A percentile compares a stretch with the other conserved stretches of the same genome.
These are phyloP conservation scores for Stylonectria norvegica DNA, from an alignment of 2,329 filamentous ascomycete genomes.

Conservation along the genomic window DNA sequence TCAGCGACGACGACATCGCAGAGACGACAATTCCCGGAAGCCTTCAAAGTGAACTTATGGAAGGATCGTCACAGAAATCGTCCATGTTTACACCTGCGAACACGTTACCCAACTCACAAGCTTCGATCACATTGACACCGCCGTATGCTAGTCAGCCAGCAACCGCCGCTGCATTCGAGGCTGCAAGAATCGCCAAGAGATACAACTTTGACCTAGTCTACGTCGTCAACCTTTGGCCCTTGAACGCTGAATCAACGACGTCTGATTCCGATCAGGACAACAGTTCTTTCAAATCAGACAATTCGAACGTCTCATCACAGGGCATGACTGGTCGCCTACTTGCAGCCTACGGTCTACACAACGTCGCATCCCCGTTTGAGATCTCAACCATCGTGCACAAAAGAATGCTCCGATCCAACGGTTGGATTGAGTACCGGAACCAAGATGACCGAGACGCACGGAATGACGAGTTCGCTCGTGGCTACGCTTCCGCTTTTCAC, in stretches of 20 bases:
- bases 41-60: slow-evolving; percentile 17
- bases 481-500: slow-evolving; percentile 54
- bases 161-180: slow-evolving; percentile 50
- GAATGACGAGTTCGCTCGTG: slow-evolving; percentile 45
- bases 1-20: slow-evolving; percentile 58
- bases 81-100: slow-evolving; percentile 21
- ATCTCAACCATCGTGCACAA: slow-evolving; percentile 49
- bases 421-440: slow-evolving; percentile 53
- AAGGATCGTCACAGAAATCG: slow-evolving; percentile 7
- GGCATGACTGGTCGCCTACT: slow-evolving; percentile 49
- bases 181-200: slow-evolving; percentile 52
- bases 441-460: slow-evolving; percentile 35
- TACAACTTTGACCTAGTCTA: slow-evolving; percentile 59
- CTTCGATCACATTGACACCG: slow-evolving; percentile 40
- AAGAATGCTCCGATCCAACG: slow-evolving; percentile 46
- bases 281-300: slow-evolving; percentile 4
- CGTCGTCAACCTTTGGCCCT: slow-evolving; percentile 56
- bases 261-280: slow-evolving; percentile 11
- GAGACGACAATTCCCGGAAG: too few species aligned
- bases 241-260: slow-evolving; percentile 13
- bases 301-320: slow-evolving; percentile 9
- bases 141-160: slow-evolving; percentile 43
- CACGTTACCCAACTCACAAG: slow-evolving; percentile 18
- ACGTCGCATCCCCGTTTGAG: slow-evolving; percentile 49
- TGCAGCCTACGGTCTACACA: slow-evolving; percentile 52